Percentiles rank a stretch among this genome's conserved stretches.
These are phyloP conservation scores for Nevesoporus exiguus DNA, from an alignment of 768 basidiomycete species.

Conservation along the genomic window DNA sequence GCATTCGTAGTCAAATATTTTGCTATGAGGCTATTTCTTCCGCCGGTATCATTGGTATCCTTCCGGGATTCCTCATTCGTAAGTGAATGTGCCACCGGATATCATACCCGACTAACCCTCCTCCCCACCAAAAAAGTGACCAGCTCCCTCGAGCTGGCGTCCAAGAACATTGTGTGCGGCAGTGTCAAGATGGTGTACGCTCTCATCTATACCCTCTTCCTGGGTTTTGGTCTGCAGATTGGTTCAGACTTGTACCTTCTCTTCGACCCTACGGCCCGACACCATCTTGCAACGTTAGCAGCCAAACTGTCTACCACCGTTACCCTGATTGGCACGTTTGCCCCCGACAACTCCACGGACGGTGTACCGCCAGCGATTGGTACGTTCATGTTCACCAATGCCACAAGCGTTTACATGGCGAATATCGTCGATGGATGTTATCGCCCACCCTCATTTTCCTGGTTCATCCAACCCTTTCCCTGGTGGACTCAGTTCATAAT, in stretches of 20 bases:
- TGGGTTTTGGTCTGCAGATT: constrained; percentile 83
- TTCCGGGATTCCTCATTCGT: constrained; percentile 87
- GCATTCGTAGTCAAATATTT: constrained; percentile 72
- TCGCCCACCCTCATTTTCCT: constrained; percentile 58
- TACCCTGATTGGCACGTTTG: constrained; percentile 63
- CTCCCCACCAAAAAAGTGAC: constrained; percentile 59
- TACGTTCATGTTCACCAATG: constrained; percentile 65
- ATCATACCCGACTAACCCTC: constrained; percentile 1
- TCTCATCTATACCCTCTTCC: constrained; percentile 80
- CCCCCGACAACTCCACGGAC: constrained; percentile 49
- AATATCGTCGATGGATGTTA: constrained; percentile 68
- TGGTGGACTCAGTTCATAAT: constrained; percentile 72
- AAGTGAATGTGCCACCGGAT: constrained; percentile 24
- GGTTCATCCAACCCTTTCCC: constrained; percentile 83
- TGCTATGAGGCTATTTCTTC: constrained; percentile 93
- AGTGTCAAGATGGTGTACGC: constrained; percentile 88
- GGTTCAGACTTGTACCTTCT: constrained; percentile 78
- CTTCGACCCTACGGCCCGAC: constrained; percentile 56
- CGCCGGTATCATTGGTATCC: constrained; percentile 80
- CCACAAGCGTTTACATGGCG: constrained; percentile 40
- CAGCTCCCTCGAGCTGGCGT: constrained; percentile 79
- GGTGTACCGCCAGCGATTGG: constrained; percentile 47
- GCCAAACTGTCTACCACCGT: constrained; percentile 46
- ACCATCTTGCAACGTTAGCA: constrained; percentile 51
- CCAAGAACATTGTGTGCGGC: constrained; percentile 81